Conservation (phyloP, 2,329 filamentous ascomycete species). For the Daldinia sp. region DNA sequence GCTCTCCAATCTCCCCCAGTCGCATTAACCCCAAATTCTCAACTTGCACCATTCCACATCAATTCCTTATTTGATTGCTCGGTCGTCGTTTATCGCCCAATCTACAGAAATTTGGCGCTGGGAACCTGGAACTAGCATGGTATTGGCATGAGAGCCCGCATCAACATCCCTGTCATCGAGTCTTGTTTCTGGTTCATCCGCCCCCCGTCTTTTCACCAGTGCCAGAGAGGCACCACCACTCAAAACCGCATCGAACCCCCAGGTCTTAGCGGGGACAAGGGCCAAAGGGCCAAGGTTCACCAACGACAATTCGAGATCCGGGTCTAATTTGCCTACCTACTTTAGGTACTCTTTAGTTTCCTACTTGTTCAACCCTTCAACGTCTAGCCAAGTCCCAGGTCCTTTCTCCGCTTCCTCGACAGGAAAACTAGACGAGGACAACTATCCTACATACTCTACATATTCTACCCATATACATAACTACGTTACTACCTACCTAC, state of each 20-base stretch:
- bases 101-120: slow-evolving; percentile 12
- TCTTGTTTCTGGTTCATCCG: slow-evolving; percentile 25
- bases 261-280: slow-evolving; percentile 17
- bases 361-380: background rate
- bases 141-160: slow-evolving; percentile 25
- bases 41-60: slow-evolving; percentile 2
- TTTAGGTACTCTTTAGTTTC: background rate
- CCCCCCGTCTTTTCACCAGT: slow-evolving; percentile 11
- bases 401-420: slow-evolving; percentile 8
- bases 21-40: background rate
- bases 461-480: background rate
- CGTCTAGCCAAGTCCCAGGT: slow-evolving; percentile 5
- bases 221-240: slow-evolving; percentile 23
- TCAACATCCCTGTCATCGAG: slow-evolving; percentile 35
- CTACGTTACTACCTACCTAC: background rate
- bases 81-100: slow-evolving; percentile 13
- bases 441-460: background rate
- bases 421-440: slow-evolving; percentile 6
- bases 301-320: slow-evolving; percentile 25
- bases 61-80: slow-evolving; percentile 2
- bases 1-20: background rate
- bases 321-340: slow-evolving; percentile 14
- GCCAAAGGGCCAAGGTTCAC: slow-evolving; percentile 10
- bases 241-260: slow-evolving; percentile 26
- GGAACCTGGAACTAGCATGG: background rate